These are phyloP conservation scores for Apiospora kogelbergensis DNA, from an alignment of 2,329 filamentous ascomycete genomes.

Conservation along the genomic window DNA sequence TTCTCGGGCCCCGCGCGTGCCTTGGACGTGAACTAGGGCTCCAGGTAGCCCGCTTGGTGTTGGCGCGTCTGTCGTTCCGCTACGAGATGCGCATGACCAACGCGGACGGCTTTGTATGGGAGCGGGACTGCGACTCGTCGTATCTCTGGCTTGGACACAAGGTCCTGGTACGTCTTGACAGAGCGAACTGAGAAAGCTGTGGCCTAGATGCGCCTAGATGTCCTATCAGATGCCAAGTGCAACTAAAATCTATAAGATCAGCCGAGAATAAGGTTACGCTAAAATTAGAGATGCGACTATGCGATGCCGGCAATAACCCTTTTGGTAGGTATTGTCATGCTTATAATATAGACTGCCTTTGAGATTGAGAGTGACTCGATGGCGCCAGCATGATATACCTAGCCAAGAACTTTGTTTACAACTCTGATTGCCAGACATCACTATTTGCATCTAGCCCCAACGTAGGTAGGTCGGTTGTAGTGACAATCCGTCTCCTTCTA, in stretches of 20 bases:
- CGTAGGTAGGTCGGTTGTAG: not conserved
- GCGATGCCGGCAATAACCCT: not conserved
- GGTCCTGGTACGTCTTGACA: not conserved
- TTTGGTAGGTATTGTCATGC: not conserved
- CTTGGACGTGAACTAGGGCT: slow-evolving; percentile 3
- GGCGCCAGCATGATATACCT: not conserved
- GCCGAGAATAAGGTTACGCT: not conserved
- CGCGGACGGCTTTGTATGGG: not conserved
- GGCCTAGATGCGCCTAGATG: not conserved
- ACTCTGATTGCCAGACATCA: not conserved
- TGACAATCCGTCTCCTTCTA: not conserved
- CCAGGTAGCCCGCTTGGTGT: not conserved
- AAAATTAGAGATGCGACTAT: not conserved
- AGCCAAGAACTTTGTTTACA: not conserved
- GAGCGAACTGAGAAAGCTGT: not conserved
- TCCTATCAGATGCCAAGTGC: not conserved
- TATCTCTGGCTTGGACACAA: not conserved
- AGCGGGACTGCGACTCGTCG: not conserved
- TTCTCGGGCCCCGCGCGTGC: not conserved
- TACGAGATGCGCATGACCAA: not conserved
- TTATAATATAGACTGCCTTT: not conserved
- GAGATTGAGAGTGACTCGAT: not conserved
- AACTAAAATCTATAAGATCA: not conserved
- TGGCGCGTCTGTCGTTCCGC: not conserved
- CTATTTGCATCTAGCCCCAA: not conserved